phyloP scores from a whole-genome alignment of 1,284 basidiomycete species.

The Puccinia novopanici region DNA sequence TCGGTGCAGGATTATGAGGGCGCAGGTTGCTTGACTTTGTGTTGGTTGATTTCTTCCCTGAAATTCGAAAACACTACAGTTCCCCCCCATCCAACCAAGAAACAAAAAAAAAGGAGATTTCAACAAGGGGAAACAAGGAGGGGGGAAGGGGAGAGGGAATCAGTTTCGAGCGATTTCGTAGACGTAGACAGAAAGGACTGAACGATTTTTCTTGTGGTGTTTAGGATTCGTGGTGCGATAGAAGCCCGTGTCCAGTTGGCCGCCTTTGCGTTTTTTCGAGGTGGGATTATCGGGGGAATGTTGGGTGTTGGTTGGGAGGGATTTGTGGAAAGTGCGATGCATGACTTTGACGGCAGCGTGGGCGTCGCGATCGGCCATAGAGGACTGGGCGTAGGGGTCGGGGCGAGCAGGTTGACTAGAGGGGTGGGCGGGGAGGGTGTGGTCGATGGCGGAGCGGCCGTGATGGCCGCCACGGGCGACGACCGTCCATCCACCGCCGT shows the following conservation, averaged over 20 bases:
- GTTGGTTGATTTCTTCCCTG: background rate
- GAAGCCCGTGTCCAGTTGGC: background rate
- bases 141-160: no score
- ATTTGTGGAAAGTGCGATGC: slow-evolving; percentile 36
- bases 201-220: slow-evolving; percentile 2
- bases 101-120: background rate
- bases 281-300: background rate
- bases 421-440: slow-evolving; percentile 10
- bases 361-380: slow-evolving; percentile 40
- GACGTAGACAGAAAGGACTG: no score
- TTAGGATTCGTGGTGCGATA: background rate
- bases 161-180: no score
- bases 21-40: background rate
- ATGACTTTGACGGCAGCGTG: slow-evolving; percentile 44
- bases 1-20: background rate
- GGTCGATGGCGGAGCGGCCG: slow-evolving; percentile 34
- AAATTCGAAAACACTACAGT: background rate
- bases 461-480: slow-evolving; percentile 38
- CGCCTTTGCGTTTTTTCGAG: slow-evolving; percentile 1
- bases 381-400: slow-evolving; percentile 49
- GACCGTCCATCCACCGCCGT: slow-evolving; percentile 34
- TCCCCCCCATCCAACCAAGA: background rate
- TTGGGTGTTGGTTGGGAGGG: background rate
- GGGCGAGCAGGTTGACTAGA: no score
- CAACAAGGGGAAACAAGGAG: background rate